These are phyloP conservation scores for Beverwykella pulmonaria DNA, from an alignment of 495 filamentous ascomycete species.

Conservation along the genomic window DNA sequence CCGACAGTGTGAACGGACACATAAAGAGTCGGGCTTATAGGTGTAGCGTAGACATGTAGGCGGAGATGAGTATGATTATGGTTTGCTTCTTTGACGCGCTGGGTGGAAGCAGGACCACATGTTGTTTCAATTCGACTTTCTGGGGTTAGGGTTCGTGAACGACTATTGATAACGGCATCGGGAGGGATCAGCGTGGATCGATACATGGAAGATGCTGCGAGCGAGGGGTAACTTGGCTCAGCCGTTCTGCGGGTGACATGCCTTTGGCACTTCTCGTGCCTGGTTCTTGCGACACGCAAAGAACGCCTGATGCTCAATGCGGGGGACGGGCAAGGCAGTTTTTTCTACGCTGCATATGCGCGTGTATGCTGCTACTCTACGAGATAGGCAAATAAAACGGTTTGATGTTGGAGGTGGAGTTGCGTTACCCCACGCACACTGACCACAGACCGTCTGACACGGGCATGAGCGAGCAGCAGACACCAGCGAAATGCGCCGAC, in stretches of 20 bases:
- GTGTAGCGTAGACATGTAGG: too few species aligned
- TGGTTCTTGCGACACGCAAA: neutral
- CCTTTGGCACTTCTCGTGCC: neutral
- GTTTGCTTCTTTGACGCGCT: conserved; percentile 1
- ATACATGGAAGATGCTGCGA: neutral
- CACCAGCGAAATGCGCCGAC: too few species aligned
- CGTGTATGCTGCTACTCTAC: neutral
- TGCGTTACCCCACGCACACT: conserved; percentile 8
- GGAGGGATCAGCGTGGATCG: conserved; percentile 19
- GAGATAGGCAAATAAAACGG: conserved; percentile 14
- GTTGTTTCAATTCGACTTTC: neutral
- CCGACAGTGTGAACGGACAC: neutral
- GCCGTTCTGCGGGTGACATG: neutral
- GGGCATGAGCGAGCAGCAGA: neutral
- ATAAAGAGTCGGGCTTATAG: too few species aligned
- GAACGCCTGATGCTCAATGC: neutral
- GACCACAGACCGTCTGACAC: neutral
- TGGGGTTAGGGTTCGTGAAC: too few species aligned
- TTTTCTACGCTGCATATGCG: neutral
- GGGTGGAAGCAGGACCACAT: neutral
- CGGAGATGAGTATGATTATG: neutral
- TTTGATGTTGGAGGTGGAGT: neutral
- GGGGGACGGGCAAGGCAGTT: conserved; percentile 13
- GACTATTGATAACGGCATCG: conserved; percentile 32
- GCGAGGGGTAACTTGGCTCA: neutral